These are phyloP conservation scores for Solanum stenotomum DNA, from an alignment of 257 asterid genomes.

Conservation along the genomic window DNA sequence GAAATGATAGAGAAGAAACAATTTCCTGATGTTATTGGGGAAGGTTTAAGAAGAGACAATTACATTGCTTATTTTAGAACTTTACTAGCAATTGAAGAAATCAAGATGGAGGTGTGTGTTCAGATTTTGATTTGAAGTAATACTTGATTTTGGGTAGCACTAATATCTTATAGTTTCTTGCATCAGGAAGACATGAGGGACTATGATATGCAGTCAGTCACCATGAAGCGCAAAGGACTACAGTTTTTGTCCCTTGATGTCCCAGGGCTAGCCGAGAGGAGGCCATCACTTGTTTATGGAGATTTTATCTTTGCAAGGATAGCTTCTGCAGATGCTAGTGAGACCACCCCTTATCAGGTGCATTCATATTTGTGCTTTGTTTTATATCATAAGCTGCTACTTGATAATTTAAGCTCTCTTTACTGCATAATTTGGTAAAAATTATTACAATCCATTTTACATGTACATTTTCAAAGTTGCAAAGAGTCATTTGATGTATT, in stretches of 20 bases:
- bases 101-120: slow-evolving; percentile 73
- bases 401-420: not conserved
- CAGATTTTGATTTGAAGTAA: slow-evolving; percentile 2
- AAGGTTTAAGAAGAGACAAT: slow-evolving; percentile 40
- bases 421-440: not conserved
- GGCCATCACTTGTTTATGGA: slow-evolving; percentile 87
- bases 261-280: slow-evolving; percentile 95
- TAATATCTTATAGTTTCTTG: not conserved
- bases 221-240: slow-evolving; percentile 34
- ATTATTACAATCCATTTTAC: not conserved
- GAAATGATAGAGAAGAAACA: slow-evolving; percentile 34
- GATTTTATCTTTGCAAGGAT: slow-evolving; percentile 51
- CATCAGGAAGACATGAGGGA: slow-evolving; percentile 75
- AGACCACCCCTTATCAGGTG: slow-evolving; percentile 45
- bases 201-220: slow-evolving; percentile 66
- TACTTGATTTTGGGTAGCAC: not conserved
- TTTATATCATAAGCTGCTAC: not conserved
- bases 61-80: slow-evolving; percentile 47
- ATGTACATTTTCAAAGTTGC: not conserved
- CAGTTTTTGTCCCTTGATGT: slow-evolving; percentile 70
- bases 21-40: slow-evolving; percentile 47
- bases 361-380: slow-evolving; percentile 3
- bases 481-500: not conserved
- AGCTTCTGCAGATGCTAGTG: slow-evolving; percentile 28
- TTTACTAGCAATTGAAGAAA: slow-evolving; percentile 78